Evolutionary conservation across 331 rosid genomes (phyloP), one percentile per base, ranked within the genome.

Genomic region (Malus hybrid): DNA sequence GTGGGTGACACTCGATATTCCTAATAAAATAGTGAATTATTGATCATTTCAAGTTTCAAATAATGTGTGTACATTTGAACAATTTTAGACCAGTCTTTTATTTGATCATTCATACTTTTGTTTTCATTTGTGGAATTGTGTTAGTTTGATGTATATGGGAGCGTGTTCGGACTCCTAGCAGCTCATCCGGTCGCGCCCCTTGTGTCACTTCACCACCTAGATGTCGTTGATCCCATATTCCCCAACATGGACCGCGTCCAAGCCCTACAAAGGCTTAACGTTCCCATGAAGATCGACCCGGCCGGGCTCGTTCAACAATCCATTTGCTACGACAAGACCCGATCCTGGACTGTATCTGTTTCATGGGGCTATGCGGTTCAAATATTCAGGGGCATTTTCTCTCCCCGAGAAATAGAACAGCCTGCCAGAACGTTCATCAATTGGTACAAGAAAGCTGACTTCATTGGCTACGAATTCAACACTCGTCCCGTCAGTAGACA

Each of bases 361-460:
- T 85, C 97, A 0, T 93, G 98, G 97, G 98, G 97, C 19, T 93
- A 87, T 8, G 83, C 91, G 3, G 90, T 90, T 74, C 97, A 93
- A 81, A 88, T 93, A 18, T 75, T 76, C 39, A 87, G 90, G 3
- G 93, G 95, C 26, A 69, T 76, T 13, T 79, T 88, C 68, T 79
- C 87, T 0, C 84, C 85, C 58, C 84, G 93, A 42, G 97, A 90
- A 42, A 77, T 93, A 60, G 97, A 93, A 72, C 80, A 81, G 68
- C 97, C 98, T 0, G 82, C 87, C 0, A 86, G 92, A 72, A 90
- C 97, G 8, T 89, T 91, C 80, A 66, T 86, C 1, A 89, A 88
- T 19, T 93, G 93, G 98, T 84, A 85, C 78, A 75, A 34, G 68
- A 81, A 73, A 19, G 87, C 83, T 0, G 97, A 86, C 20, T 74